Conservation (phyloP, 768 basidiomycete genomes). For the Lentinula lateritia region DNA sequence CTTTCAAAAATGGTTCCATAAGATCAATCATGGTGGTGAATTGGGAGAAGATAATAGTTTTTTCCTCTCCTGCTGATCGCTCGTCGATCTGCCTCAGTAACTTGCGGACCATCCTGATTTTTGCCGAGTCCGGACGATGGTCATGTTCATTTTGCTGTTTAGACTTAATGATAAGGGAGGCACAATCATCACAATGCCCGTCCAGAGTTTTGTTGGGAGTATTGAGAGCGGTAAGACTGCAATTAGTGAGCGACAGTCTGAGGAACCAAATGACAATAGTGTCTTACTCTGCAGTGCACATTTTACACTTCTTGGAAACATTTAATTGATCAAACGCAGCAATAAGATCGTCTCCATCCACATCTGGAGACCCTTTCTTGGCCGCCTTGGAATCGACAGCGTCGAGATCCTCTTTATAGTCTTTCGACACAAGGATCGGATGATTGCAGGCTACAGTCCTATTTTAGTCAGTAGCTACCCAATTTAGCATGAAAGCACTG, state of each 20-base stretch:
- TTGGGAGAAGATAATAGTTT: conserved; percentile 96
- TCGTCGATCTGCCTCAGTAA: conserved; percentile 62
- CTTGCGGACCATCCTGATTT: conserved; percentile 78
- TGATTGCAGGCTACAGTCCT: conserved; percentile 75
- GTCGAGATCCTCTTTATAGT: conserved; percentile 67
- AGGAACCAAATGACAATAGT: neutral
- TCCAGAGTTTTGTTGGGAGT: conserved; percentile 32
- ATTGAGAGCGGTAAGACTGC: conserved; percentile 34
- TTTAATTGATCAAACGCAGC: conserved; percentile 67
- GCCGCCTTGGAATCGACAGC: conserved; percentile 65
- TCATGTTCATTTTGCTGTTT: conserved; percentile 39
- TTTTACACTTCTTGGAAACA: conserved; percentile 67
- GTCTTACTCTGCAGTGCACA: conserved; percentile 69
- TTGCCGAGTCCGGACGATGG: conserved; percentile 73
- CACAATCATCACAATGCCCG: conserved; percentile 58
- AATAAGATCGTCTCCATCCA: conserved; percentile 55
- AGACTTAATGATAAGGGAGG: conserved; percentile 43
- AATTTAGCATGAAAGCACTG: conserved; percentile 13
- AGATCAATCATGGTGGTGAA: conserved; percentile 86
- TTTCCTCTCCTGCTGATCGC: conserved; percentile 52
- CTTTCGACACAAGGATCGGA: conserved; percentile 74
- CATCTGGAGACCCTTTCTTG: conserved; percentile 28
- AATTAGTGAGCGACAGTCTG: neutral
- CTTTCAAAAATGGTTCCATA: conserved; percentile 77
- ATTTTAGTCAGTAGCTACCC: neutral